Evolutionary conservation across 2,329 filamentous ascomycete species (phyloP).

Genomic region (Ceratocystiopsis sp.): DNA sequence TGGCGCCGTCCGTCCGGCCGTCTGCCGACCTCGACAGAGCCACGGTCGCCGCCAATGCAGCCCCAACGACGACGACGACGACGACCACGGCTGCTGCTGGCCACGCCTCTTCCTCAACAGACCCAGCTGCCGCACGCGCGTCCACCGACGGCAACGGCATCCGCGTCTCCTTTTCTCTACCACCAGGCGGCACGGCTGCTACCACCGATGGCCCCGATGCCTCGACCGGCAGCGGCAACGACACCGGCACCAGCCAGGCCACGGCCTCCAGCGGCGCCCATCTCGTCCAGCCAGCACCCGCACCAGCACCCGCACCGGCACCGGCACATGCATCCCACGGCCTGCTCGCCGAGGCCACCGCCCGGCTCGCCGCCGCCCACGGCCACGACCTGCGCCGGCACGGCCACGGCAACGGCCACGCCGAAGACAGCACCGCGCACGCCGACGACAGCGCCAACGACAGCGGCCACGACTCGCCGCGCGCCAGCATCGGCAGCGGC

Average conservation of each 20-base stretch:
- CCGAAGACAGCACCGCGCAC: not conserved
- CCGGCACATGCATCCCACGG: conserved; percentile 1
- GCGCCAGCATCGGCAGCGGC: not conserved
- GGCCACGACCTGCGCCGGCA: too few species aligned
- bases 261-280: not conserved
- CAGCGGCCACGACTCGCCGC: too few species aligned
- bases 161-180: too few species aligned
- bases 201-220: too few species aligned
- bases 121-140: not conserved
- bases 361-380: conserved; percentile 1
- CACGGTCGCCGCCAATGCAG: not conserved
- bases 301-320: not conserved
- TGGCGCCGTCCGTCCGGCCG: conserved; percentile 8
- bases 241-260: not conserved
- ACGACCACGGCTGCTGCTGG: not conserved
- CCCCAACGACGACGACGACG: not conserved
- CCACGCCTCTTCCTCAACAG: not conserved
- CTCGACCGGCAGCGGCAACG: not conserved
- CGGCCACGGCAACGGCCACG: not conserved
- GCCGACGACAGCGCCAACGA: too few species aligned
- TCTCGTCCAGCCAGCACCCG: not conserved
- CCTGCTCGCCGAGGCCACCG: conserved; percentile 7
- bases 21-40: conserved; percentile 8
- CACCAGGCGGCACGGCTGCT: too few species aligned
- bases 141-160: too few species aligned